phyloP scores from a whole-genome alignment of 1,284 basidiomycete species.

The Salmacisia buchloeana region DNA sequence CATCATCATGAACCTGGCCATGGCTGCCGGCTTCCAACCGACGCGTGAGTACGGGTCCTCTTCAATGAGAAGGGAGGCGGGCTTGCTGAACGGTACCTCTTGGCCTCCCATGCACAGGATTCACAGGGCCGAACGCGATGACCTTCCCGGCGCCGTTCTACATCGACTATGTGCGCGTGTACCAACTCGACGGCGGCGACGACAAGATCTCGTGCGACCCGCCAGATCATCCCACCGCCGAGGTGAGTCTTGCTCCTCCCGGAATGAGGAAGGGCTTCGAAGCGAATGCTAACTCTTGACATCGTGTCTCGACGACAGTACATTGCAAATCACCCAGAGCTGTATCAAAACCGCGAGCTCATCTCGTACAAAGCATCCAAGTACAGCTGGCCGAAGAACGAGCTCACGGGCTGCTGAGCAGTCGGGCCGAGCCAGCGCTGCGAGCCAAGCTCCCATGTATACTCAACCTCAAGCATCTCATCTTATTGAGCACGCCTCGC shows the following conservation, averaged over 20 bases:
- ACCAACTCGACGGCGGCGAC: slow-evolving; percentile 52
- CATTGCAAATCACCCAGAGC: slow-evolving; percentile 42
- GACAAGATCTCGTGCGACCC: slow-evolving; percentile 48
- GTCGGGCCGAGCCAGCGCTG: not conserved
- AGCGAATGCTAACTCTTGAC: no score
- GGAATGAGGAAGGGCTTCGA: not conserved
- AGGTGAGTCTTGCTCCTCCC: not conserved
- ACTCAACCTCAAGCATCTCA: no score
- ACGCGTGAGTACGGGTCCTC: not conserved
- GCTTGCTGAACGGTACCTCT: not conserved
- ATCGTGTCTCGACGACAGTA: slow-evolving; percentile 30
- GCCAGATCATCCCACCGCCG: slow-evolving; percentile 35
- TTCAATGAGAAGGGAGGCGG: not conserved
- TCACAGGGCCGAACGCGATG: slow-evolving; percentile 3
- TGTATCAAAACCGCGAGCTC: slow-evolving; percentile 45
- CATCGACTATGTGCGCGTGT: slow-evolving; percentile 54
- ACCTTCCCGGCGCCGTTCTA: slow-evolving; percentile 53
- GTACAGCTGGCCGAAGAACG: slow-evolving; percentile 20
- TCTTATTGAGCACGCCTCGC: no score
- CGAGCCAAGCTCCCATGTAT: not conserved
- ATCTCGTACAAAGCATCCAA: slow-evolving; percentile 19
- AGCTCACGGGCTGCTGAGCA: slow-evolving; percentile 13
- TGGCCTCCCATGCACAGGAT: not conserved
- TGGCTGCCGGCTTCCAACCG: slow-evolving; percentile 40
- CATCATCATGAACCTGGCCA: slow-evolving; percentile 40